A percentile compares a stretch with the other conserved stretches of the same genome.
phyloP scores from a whole-genome alignment of 1,139 yeast genomes.

The Scheffersomyces segobiensis region DNA sequence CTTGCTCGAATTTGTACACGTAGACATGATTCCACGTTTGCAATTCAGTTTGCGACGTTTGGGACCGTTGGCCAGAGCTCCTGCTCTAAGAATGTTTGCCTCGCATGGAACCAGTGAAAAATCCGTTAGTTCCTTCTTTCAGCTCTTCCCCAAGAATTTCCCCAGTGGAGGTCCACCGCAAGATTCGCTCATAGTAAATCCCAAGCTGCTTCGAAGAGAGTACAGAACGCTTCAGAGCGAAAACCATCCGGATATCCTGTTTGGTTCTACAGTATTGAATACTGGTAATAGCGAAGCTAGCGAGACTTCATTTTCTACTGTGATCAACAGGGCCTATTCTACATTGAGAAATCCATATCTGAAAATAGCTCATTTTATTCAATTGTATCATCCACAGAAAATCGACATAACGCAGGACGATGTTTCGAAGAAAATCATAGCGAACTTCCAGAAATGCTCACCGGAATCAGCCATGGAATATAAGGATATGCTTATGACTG shows the following conservation, averaged over 20 bases:
- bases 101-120: not conserved
- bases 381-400: slow-evolving; percentile 37
- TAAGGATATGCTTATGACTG: slow-evolving; percentile 66
- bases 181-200: slow-evolving; percentile 60
- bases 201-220: slow-evolving; percentile 63
- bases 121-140: slow-evolving; percentile 41
- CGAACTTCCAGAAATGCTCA: slow-evolving; percentile 30
- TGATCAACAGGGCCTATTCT: slow-evolving; percentile 74
- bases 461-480: slow-evolving; percentile 39
- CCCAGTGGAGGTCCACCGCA: slow-evolving; percentile 69
- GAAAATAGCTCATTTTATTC: slow-evolving; percentile 48
- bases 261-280: slow-evolving; percentile 27
- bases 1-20: not conserved
- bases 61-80: not conserved
- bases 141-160: slow-evolving; percentile 73
- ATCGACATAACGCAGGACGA: slow-evolving; percentile 44
- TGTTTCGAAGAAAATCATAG: slow-evolving; percentile 36
- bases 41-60: not conserved
- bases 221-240: slow-evolving; percentile 70
- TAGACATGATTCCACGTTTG: not conserved
- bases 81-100: not conserved
- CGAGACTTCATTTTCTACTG: slow-evolving; percentile 40
- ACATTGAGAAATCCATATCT: slow-evolving; percentile 68
- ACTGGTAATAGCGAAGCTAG: slow-evolving; percentile 10
- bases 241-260: slow-evolving; percentile 75